Base-by-base conservation (phyloP, 2,329 filamentous ascomycete genomes). In the Xylariaceae sp. region DNA sequence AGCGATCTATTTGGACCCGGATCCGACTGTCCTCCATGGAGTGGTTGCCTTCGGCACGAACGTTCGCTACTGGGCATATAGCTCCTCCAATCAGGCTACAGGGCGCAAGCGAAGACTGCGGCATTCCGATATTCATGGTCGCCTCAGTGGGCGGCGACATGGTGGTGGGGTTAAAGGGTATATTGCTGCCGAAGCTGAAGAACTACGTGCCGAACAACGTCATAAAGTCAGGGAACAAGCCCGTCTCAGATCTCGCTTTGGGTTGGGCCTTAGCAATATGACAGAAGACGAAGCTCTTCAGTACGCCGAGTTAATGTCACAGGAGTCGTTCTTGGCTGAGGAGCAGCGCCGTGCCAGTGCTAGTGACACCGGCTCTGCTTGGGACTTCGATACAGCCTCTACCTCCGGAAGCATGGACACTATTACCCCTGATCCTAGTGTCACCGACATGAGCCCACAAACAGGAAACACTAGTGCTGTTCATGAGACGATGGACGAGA, bases 61-160 rank as follows among this genome's bases (percentile, higher is more conserved):
- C 63, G 73, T 99, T 16, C 88, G 90, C 12, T 97, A 91, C 69
- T 99, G 94, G 94, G 86, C 89, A 3, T 97, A 95, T 67, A 95
- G 89, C 68, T 93, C 91, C 10, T 87, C 87, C 0, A 86, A 88
- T 62, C 85, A 90, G 55, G 83, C 87, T 54, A 82, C 87, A 46
- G 85, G 84, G 50, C 88, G 82, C 56, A 96, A 95, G 71, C 87
- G 91, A n/a, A 86, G 84, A 9, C 73, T 87, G 13, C 86, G 90
- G 36, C 86, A 90, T 52, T 81, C 84, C 1, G 85, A 82, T 53
- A 66, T 76, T 6, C 78, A 82, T 50, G 76, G 77, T n/a, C 77
- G 76, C 18, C 60, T 74, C 6, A 71, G 71, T 14, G 75, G 73
- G 47, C 77, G 80, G 42, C 75, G 79, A 5, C 71, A 86, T 17